Evolutionary conservation across 2,329 filamentous ascomycete genomes (phyloP).

Genomic region (Exophiala bonariae): DNA sequence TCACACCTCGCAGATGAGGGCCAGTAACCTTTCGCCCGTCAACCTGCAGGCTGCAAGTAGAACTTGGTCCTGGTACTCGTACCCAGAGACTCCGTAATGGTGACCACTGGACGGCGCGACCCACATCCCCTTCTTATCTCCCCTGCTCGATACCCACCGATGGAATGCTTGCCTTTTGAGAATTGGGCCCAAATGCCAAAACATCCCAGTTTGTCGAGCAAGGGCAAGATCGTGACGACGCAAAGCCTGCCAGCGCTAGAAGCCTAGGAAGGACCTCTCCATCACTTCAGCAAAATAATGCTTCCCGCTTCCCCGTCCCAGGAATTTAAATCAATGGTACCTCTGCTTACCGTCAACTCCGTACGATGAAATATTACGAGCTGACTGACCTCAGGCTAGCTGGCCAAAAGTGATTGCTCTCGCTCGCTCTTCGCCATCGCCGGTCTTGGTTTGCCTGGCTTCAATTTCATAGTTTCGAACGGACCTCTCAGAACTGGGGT

Average conservation of each 20-base stretch:
- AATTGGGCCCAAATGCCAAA: conserved; percentile 20
- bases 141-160: conserved; percentile 5
- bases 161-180: conserved; percentile 12
- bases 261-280: conserved; percentile 24
- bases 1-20: neutral
- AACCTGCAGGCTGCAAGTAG: too few species aligned
- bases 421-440: conserved; percentile 16
- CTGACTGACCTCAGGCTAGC: conserved; percentile 20
- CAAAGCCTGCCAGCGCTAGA: conserved; percentile 19
- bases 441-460: conserved; percentile 16
- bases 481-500: conserved; percentile 22
- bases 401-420: conserved; percentile 18
- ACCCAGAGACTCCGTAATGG: too few species aligned
- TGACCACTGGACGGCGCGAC: conserved; percentile 22
- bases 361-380: conserved; percentile 24
- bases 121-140: conserved; percentile 17
- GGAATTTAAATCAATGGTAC: conserved; percentile 19
- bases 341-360: conserved; percentile 19
- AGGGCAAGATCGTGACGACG: conserved; percentile 25
- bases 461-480: conserved; percentile 19
- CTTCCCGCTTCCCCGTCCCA: conserved; percentile 25
- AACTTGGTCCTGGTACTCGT: too few species aligned
- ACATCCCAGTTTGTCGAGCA: conserved; percentile 15
- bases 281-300: conserved; percentile 17
- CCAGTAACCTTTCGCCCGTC: too few species aligned